Evolutionary conservation across 2,329 filamentous ascomycete species (phyloP).

Genomic region (Pseudocercospora ulei): DNA sequence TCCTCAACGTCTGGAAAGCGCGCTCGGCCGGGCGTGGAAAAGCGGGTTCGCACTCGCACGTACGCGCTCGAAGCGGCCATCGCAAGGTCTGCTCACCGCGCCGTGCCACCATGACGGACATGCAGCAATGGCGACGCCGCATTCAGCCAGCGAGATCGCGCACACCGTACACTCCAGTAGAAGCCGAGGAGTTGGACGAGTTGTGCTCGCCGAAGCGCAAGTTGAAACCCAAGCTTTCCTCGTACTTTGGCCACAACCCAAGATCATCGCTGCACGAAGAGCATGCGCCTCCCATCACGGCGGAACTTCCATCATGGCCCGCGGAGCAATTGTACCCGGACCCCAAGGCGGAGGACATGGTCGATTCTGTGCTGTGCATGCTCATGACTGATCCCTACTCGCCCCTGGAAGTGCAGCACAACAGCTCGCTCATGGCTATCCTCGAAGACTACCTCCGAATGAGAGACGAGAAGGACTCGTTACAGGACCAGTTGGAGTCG

Average conservation of each 20-base stretch:
- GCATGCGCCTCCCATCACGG: slow-evolving; percentile 7
- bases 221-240: slow-evolving; percentile 36
- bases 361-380: slow-evolving; percentile 30
- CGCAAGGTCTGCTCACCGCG: background rate
- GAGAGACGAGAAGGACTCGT: slow-evolving; percentile 31
- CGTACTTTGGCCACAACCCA: slow-evolving; percentile 32
- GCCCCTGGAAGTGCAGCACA: slow-evolving; percentile 30
- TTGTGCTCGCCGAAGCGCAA: slow-evolving; percentile 28
- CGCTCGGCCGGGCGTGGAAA: background rate
- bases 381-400: slow-evolving; percentile 29
- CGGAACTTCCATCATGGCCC: slow-evolving; percentile 27
- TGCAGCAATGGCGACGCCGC: slow-evolving; percentile 33
- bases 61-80: background rate
- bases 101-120: slow-evolving; percentile 29
- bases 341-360: slow-evolving; percentile 27
- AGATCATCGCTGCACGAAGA: slow-evolving; percentile 15
- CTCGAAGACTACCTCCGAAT: slow-evolving; percentile 38
- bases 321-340: slow-evolving; percentile 25
- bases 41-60: background rate
- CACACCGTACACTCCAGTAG: slow-evolving; percentile 25
- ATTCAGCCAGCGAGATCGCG: slow-evolving; percentile 31
- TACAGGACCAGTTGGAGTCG: slow-evolving; percentile 29
- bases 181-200: slow-evolving; percentile 30
- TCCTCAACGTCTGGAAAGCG: slow-evolving; percentile 11
- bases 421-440: slow-evolving; percentile 37